Conservation (phyloP, 169 alveolate genomes). For the Plasmodium chabaudi region DNA sequence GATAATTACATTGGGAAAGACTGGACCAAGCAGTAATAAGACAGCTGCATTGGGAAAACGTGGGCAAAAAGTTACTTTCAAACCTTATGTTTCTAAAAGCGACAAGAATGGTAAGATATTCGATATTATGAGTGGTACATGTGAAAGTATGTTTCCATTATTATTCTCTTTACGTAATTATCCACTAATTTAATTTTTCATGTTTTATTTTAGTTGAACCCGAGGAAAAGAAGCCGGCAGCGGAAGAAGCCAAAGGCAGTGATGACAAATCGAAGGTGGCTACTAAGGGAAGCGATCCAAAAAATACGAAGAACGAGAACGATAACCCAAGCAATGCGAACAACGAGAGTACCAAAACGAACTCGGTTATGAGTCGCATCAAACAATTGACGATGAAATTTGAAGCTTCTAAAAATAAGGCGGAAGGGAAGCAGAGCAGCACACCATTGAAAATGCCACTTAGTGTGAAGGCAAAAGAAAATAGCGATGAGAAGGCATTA, state of each 20-base stretch:
- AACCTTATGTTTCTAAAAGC: slow-evolving; percentile 32
- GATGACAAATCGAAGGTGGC: not conserved
- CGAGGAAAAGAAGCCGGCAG: not conserved
- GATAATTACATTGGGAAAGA: not conserved
- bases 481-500: not conserved
- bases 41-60: not conserved
- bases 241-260: not conserved
- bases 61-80: slow-evolving; percentile 52
- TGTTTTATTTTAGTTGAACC: not conserved
- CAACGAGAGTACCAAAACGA: not conserved
- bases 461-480: not conserved
- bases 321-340: not conserved
- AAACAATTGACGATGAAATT: too few relatives aligned
- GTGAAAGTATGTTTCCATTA: too few relatives aligned
- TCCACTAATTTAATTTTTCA: not conserved
- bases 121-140: not conserved
- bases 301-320: not conserved
- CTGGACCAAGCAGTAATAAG: too few relatives aligned
- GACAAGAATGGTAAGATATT: slow-evolving; percentile 6
- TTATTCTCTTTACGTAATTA: too few relatives aligned
- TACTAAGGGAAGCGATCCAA: not conserved
- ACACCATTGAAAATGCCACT: too few relatives aligned
- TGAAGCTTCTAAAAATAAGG: too few relatives aligned
- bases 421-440: too few relatives aligned
- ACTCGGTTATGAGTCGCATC: not conserved